phyloP scores from a whole-genome alignment of 768 basidiomycete genomes.

The Agaricus subrufescens region DNA sequence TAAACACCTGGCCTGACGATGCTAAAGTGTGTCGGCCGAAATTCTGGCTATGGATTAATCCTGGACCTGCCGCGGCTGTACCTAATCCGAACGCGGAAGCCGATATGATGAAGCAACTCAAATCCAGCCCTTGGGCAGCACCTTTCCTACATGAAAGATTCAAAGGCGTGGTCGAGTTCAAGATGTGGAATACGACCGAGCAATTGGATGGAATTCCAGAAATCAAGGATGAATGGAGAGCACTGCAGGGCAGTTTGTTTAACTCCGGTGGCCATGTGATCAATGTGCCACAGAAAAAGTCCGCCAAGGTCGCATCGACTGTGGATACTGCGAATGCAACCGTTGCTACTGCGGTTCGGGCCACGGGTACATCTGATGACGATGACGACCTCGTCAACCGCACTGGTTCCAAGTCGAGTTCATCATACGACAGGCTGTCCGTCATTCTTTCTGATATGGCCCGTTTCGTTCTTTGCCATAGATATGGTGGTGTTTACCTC shows the following conservation, averaged over 20 bases:
- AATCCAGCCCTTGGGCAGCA: constrained; percentile 82
- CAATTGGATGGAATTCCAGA: constrained; percentile 86
- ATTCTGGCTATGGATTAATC: constrained; percentile 97
- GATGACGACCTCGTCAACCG: constrained; percentile 63
- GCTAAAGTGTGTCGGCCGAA: constrained; percentile 72
- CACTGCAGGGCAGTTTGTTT: constrained; percentile 68
- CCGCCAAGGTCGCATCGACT: constrained; percentile 19
- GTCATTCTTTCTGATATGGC: constrained; percentile 96
- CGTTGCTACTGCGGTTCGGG: constrained; percentile 34
- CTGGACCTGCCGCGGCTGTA: constrained; percentile 81
- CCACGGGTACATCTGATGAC: constrained; percentile 17
- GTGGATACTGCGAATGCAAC: constrained; percentile 28
- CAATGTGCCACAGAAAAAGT: constrained; percentile 41
- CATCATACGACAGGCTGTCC: constrained; percentile 85
- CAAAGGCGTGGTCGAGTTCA: constrained; percentile 85
- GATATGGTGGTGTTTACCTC: constrained; percentile 91
- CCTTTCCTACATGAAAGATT: constrained; percentile 90
- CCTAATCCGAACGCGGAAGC: constrained; percentile 72
- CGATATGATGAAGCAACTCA: constrained; percentile 81
- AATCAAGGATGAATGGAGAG: constrained; percentile 84
- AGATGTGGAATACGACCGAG: constrained; percentile 95
- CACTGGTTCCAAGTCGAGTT: constrained; percentile 82
- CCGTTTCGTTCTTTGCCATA: constrained; percentile 91
- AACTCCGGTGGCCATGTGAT: constrained; percentile 83
- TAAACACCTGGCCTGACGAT: constrained; percentile 34